These are phyloP conservation scores for Clarireedia sp. DNA, from an alignment of 2,329 filamentous ascomycete species.

Conservation along the genomic window DNA sequence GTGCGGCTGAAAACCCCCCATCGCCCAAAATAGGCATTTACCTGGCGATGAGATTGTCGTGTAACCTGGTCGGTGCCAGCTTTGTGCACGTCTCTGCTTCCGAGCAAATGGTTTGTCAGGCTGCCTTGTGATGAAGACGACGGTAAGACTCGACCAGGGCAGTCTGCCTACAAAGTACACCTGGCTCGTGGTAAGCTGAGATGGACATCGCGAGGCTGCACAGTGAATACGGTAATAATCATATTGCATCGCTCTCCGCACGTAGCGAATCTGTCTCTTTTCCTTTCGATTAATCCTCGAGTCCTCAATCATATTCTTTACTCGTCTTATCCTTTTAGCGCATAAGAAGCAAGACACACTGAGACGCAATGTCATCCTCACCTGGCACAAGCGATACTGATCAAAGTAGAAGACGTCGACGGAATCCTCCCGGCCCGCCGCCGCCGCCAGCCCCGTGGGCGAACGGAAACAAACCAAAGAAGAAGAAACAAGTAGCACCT, in stretches of 20 bases:
- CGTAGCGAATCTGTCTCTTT: too few species aligned
- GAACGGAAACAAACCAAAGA: conserved; percentile 31
- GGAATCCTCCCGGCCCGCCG: background rate
- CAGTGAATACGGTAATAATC: background rate
- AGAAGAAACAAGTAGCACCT: conserved; percentile 50
- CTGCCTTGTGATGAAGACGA: background rate
- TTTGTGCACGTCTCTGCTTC: conserved; percentile 6
- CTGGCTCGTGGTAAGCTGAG: background rate
- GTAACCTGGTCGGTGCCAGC: background rate
- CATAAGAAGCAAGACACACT: too few species aligned
- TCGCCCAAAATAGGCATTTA: background rate
- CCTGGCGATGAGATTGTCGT: background rate
- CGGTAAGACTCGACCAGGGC: background rate
- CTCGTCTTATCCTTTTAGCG: too few species aligned
- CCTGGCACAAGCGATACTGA: conserved; percentile 20
- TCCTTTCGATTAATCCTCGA: too few species aligned
- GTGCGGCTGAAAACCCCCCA: background rate
- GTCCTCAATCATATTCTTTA: too few species aligned
- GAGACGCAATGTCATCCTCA: conserved; percentile 13
- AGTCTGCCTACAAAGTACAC: background rate
- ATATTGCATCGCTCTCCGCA: background rate
- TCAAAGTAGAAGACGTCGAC: conserved; percentile 2
- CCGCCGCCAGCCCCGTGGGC: conserved; percentile 10
- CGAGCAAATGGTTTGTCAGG: conserved; percentile 3
- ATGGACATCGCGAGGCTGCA: background rate